Conservation (phyloP, 2,329 filamentous ascomycete species). For the Sporothrix luriei region DNA sequence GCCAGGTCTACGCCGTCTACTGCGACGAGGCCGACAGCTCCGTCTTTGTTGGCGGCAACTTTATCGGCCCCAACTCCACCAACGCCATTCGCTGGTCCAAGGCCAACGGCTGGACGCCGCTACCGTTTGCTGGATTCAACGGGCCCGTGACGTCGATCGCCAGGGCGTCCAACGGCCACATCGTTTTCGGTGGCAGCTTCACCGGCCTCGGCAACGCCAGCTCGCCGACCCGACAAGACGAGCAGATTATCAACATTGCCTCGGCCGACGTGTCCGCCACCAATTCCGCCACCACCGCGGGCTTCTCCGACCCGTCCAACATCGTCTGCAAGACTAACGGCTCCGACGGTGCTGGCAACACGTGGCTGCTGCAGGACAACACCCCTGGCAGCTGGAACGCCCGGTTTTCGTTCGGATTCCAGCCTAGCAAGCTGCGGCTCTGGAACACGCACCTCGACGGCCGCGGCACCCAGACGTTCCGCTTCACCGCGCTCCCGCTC, state of each 20-base stretch:
- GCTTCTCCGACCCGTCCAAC: slow-evolving; percentile 74
- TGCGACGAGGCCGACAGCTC: slow-evolving; percentile 76
- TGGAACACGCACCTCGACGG: slow-evolving; percentile 85
- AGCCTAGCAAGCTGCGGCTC: slow-evolving; percentile 81
- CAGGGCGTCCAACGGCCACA: slow-evolving; percentile 76
- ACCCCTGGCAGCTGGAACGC: slow-evolving; percentile 81
- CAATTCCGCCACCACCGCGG: slow-evolving; percentile 62
- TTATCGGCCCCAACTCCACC: slow-evolving; percentile 76
- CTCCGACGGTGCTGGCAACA: slow-evolving; percentile 69
- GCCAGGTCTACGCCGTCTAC: slow-evolving; percentile 77
- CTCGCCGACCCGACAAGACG: slow-evolving; percentile 65
- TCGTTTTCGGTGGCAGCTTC: slow-evolving; percentile 90
- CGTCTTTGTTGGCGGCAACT: slow-evolving; percentile 91
- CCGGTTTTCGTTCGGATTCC: slow-evolving; percentile 78
- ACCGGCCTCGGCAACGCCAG: slow-evolving; percentile 83
- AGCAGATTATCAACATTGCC: slow-evolving; percentile 80
- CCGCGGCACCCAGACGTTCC: slow-evolving; percentile 84
- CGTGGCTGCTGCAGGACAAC: slow-evolving; percentile 79
- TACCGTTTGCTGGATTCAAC: slow-evolving; percentile 94
- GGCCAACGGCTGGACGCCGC: slow-evolving; percentile 69
- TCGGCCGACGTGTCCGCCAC: slow-evolving; percentile 72
- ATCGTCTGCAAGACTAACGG: slow-evolving; percentile 77
- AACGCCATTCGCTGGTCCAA: slow-evolving; percentile 85
- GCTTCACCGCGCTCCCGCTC: slow-evolving; percentile 81
- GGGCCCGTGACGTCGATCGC: slow-evolving; percentile 85